Base-by-base conservation (phyloP, 768 basidiomycete genomes). In the Rhodotorula diobovata region DNA sequence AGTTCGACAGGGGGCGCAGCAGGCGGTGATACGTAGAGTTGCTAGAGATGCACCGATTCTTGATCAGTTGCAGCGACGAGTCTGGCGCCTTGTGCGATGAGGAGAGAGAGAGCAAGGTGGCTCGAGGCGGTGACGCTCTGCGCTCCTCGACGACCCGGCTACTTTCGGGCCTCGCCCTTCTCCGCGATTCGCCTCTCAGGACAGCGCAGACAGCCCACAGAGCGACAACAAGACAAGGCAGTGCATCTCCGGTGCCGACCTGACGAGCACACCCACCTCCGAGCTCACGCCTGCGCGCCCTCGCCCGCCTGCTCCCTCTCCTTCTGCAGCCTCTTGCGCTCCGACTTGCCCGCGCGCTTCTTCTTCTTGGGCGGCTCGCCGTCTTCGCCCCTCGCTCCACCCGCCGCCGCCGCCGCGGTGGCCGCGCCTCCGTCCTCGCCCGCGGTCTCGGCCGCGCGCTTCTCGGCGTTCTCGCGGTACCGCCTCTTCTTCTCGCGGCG, bases 401-500 rank as follows among this genome's bases (percentile, higher is more conserved):
- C 66, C 14, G 51, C 72, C 37, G 54, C 63, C 11, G 46, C 62
- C 8, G 30, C 57, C 15, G 39, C 58, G 30, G 28, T 39, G 9
- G 48, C 61, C 25, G 23, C 45, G 21, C 34, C 48, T 0, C 58
- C 61, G 2, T 37, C 61, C 56, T 41, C 34, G 43, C 59, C 68
- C 37, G 39, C 25, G 35, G 37, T 63, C 35, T 59, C 63, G 54
- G 59, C 63, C 61, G 61, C 46, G n/a, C 53, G 50, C 65, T 58
- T 61, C 48, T 48, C 54, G 35, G 56, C 56, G 56, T 57, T 57
- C 35, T 57, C 56, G 35, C 37, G 34, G 56, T 68, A 71, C 61
- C 63, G 59, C 35, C 57, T 32, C 70, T 71, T 68, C 63, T 76
- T 73, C 71, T 75, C 76, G 34, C 77, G 75, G 59, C 75, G 69